Conservation (phyloP, 2,329 filamentous ascomycete species). For the Ophiocordyceps robertsii region DNA sequence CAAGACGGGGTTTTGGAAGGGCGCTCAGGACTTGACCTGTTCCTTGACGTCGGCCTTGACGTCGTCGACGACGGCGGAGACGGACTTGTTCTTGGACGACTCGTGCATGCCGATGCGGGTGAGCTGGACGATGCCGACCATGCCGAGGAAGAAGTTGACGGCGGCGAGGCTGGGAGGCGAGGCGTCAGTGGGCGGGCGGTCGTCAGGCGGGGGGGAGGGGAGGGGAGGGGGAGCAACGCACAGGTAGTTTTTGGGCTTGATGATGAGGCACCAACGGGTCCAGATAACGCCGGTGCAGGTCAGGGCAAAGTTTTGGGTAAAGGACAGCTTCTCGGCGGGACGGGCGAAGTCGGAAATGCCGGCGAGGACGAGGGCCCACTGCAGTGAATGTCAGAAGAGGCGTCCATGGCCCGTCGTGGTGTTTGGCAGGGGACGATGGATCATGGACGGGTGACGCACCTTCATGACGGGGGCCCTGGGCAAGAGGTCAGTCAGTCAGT, state of each 20-base stretch:
- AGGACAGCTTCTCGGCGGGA: slow-evolving; percentile 81
- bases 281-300: slow-evolving; percentile 90
- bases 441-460: slow-evolving; percentile 16
- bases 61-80: slow-evolving; percentile 21
- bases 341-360: slow-evolving; percentile 85
- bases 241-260: slow-evolving; percentile 87
- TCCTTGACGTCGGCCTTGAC: slow-evolving; percentile 26
- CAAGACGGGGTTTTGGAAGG: neutral
- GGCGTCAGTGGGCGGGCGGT: neutral
- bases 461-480: slow-evolving; percentile 76
- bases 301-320: slow-evolving; percentile 84
- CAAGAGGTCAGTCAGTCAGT: slow-evolving; percentile 8
- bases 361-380: slow-evolving; percentile 89
- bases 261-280: slow-evolving; percentile 98
- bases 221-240: slow-evolving; percentile 29
- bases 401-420: too few species aligned
- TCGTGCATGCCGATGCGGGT: slow-evolving; percentile 60
- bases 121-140: slow-evolving; percentile 74
- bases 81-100: slow-evolving; percentile 40
- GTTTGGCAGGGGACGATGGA: neutral
- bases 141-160: slow-evolving; percentile 95
- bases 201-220: too few species aligned
- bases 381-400: neutral
- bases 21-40: slow-evolving; percentile 13
- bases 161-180: slow-evolving; percentile 58